A percentile compares a stretch with the other conserved stretches of the same genome.
phyloP scores from a whole-genome alignment of 2,329 filamentous ascomycete species.

The Fusarium sp. region DNA sequence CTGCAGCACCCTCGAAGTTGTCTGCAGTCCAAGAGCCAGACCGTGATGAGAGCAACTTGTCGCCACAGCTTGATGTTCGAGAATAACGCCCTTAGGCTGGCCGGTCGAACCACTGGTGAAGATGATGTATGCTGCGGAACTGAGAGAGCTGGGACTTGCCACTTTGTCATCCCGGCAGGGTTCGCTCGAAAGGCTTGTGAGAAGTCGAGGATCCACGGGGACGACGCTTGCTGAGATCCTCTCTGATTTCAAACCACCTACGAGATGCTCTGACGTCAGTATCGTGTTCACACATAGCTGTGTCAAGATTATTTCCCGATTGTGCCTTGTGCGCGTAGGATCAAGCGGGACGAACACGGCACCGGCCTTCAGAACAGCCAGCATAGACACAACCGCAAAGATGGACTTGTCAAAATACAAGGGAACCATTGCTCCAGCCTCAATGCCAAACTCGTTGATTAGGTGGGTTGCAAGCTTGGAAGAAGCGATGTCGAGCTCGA shows the following conservation, averaged over 20 bases:
- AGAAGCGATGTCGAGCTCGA: slow-evolving; percentile 17
- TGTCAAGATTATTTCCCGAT: background rate
- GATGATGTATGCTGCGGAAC: slow-evolving; percentile 18
- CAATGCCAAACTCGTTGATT: background rate
- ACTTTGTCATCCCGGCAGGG: background rate
- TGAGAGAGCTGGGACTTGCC: background rate
- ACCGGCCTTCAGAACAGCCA: slow-evolving; percentile 18
- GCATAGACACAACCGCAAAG: slow-evolving; percentile 15
- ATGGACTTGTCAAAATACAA: slow-evolving; percentile 25
- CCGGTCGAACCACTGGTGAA: slow-evolving; percentile 23
- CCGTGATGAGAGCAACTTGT: slow-evolving; percentile 26
- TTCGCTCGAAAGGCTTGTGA: background rate
- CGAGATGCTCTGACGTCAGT: slow-evolving; percentile 9
- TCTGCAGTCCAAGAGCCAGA: slow-evolving; percentile 1
- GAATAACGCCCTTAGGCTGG: slow-evolving; percentile 22
- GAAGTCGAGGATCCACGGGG: background rate
- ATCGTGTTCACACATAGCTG: slow-evolving; percentile 2
- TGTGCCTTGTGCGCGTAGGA: background rate
- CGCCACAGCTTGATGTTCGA: slow-evolving; percentile 13
- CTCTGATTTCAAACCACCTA: background rate
- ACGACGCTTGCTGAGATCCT: background rate
- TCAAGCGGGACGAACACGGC: slow-evolving; percentile 22
- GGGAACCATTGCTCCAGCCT: slow-evolving; percentile 4
- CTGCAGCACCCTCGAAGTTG: slow-evolving; percentile 22
- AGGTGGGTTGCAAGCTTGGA: slow-evolving; percentile 22